Conservation (phyloP, 176 grass and related monocot species). For the Melocanna baccifera region DNA sequence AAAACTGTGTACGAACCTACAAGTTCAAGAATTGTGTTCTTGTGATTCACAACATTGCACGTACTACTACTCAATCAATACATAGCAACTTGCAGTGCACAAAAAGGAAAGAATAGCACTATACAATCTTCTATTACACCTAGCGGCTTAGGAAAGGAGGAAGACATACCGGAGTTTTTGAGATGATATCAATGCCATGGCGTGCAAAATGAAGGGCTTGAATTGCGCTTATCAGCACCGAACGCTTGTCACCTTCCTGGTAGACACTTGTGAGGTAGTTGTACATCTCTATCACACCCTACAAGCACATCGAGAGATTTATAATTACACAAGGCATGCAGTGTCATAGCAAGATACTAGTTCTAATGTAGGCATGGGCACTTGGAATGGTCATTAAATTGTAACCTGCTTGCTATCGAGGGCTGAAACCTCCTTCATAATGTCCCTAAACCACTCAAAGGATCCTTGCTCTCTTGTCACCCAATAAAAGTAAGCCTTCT, state of each 20-base stretch:
- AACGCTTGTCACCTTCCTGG: constrained; percentile 70
- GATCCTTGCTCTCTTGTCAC: constrained; percentile 78
- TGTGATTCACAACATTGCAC: background rate
- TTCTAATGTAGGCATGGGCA: background rate
- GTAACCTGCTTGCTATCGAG: constrained; percentile 51
- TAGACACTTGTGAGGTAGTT: constrained; percentile 67
- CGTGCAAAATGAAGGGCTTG: constrained; percentile 77
- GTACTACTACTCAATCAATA: background rate
- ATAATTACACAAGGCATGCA: background rate
- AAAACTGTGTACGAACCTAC: constrained; percentile 62
- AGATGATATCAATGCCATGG: constrained; percentile 65
- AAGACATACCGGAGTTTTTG: constrained; percentile 53
- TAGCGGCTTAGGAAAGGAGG: background rate
- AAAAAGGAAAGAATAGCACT: background rate
- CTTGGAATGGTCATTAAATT: background rate
- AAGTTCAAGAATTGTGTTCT: background rate
- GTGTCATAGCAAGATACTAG: background rate
- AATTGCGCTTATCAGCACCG: constrained; percentile 54
- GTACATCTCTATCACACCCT: constrained; percentile 80
- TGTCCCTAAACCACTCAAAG: constrained; percentile 77
- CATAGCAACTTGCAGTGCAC: background rate
- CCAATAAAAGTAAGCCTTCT: constrained; percentile 76
- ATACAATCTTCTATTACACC: background rate
- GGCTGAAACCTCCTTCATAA: constrained; percentile 67
- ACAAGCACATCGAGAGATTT: background rate